A percentile compares a stretch with the other conserved stretches of the same genome.
Conservation (phyloP, 495 filamentous ascomycete species). For the Podospora australis region DNA sequence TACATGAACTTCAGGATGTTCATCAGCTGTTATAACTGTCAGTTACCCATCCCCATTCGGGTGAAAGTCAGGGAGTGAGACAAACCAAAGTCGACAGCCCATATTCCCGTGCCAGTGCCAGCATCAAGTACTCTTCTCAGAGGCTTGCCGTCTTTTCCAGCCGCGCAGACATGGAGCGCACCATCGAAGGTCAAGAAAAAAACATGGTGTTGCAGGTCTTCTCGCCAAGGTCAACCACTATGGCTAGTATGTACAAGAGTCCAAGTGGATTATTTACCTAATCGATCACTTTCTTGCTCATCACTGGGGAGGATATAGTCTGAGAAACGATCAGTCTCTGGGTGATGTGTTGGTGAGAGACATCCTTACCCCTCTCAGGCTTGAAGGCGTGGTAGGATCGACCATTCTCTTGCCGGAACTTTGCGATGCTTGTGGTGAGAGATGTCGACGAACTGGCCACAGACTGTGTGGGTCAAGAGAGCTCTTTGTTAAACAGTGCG, state of each 20-base stretch:
- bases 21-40: conserved; percentile 14
- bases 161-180: conserved; percentile 27
- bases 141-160: conserved; percentile 24
- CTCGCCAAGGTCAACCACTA: neutral
- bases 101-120: conserved; percentile 43
- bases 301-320: neutral
- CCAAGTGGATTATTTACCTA: neutral
- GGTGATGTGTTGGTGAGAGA: neutral
- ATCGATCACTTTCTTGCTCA: neutral
- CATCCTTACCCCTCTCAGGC: conserved; percentile 28
- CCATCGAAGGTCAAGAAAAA: conserved; percentile 36
- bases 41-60: neutral
- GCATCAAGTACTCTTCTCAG: conserved; percentile 40
- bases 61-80: neutral
- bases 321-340: neutral
- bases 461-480: conserved; percentile 1
- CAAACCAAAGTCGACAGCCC: conserved; percentile 44
- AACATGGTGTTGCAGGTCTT: conserved; percentile 44
- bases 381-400: conserved; percentile 40
- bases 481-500: neutral
- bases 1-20: conserved; percentile 21
- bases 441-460: conserved; percentile 15
- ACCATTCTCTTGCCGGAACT: conserved; percentile 35
- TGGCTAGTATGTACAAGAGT: neutral
- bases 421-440: conserved; percentile 29